phyloP scores from a whole-genome alignment of 2,329 filamentous ascomycete species.

The Verticillium zaregamsianum region DNA sequence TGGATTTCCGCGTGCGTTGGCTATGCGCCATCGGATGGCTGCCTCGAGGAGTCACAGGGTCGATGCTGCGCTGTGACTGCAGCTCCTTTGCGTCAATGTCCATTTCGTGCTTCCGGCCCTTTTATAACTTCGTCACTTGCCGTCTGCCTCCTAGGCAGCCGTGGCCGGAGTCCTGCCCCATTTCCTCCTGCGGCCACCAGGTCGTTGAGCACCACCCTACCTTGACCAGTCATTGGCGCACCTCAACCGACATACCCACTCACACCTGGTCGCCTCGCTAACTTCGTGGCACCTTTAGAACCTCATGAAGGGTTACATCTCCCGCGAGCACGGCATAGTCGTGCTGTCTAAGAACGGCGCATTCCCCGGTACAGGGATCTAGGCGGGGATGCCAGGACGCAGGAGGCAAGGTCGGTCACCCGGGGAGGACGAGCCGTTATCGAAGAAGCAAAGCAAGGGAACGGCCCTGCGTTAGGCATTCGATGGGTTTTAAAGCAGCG shows the following conservation, averaged over 20 bases:
- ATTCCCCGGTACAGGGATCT: conserved; percentile 84
- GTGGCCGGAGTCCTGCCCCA: not conserved
- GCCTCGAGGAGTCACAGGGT: not conserved
- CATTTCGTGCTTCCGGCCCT: not conserved
- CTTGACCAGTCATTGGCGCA: not conserved
- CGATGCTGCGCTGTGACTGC: not conserved
- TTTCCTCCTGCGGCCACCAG: not conserved
- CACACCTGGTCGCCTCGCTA: conserved; percentile 23
- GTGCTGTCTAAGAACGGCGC: conserved; percentile 90
- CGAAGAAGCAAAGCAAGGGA: not conserved
- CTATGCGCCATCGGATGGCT: not conserved
- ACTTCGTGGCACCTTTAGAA: conserved; percentile 49
- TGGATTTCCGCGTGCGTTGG: not conserved
- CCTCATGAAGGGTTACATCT: conserved; percentile 97
- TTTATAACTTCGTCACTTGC: not conserved
- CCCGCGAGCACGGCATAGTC: conserved; percentile 82
- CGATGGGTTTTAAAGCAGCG: not conserved
- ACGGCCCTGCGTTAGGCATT: not conserved
- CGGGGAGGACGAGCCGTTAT: not conserved
- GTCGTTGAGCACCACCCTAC: not conserved
- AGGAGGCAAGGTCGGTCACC: not conserved
- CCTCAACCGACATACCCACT: not conserved
- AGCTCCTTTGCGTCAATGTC: not conserved
- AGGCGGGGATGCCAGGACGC: conserved; percentile 5
- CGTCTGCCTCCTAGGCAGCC: conserved; percentile 2